Conservation (phyloP, 1,284 basidiomycete genomes). For the Ceratobasidium sp. region DNA sequence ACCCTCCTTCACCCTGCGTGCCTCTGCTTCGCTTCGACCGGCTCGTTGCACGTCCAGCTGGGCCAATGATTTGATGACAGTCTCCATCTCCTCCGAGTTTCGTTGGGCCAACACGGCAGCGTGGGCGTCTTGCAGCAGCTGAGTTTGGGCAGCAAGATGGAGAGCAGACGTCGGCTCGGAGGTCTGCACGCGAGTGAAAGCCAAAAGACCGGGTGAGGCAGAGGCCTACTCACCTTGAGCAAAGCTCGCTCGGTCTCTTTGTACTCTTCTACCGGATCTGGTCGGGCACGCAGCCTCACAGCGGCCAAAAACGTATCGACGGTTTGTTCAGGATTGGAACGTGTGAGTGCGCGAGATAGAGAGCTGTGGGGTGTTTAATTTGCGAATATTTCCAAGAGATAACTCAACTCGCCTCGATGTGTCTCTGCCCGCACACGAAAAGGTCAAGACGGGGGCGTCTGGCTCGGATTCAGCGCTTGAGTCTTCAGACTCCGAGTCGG, state of each 20-base stretch:
- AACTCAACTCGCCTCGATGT: conserved; percentile 2
- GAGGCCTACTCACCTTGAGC: conserved; percentile 31
- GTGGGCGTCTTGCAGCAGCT: conserved; percentile 6
- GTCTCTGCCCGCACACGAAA: conserved; percentile 26
- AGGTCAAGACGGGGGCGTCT: conserved; percentile 23
- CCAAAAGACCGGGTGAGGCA: background rate
- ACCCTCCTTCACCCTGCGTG: conserved; percentile 1
- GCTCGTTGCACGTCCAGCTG: conserved; percentile 20
- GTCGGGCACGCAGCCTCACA: conserved; percentile 36
- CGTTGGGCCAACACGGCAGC: conserved; percentile 7
- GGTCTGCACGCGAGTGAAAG: background rate
- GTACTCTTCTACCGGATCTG: conserved; percentile 42
- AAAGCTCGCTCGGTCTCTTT: conserved; percentile 32
- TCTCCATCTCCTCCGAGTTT: conserved; percentile 33
- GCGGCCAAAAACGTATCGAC: conserved; percentile 38
- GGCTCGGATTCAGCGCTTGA: background rate
- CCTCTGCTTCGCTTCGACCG: conserved; percentile 36
- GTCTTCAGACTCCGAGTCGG: conserved; percentile 15
- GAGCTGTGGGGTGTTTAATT: background rate
- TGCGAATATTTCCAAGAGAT: background rate
- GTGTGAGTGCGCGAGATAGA: conserved; percentile 19
- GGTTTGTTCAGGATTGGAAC: conserved; percentile 27
- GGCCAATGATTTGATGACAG: conserved; percentile 20
- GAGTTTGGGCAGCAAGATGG: conserved; percentile 25
- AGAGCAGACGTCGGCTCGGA: background rate